A percentile compares a stretch with the other conserved stretches of the same genome.
phyloP scores from a whole-genome alignment of 139 green algal species.

The Prasinococcaceae sp. region DNA sequence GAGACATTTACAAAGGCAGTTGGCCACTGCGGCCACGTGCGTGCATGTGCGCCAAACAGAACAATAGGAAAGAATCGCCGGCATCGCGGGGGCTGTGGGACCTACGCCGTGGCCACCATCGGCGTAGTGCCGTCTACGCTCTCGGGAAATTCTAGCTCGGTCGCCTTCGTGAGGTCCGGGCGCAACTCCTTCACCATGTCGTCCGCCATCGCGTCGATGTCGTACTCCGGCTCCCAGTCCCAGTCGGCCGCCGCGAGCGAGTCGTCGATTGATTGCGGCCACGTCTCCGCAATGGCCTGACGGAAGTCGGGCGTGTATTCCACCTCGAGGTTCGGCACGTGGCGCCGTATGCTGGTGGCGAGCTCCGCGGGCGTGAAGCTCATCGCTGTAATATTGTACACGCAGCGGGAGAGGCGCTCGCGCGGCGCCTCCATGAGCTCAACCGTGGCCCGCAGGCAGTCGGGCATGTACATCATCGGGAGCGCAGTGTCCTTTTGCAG shows the following conservation, averaged over 20 bases:
- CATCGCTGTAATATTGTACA: conserved; percentile 49
- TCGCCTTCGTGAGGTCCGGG: no score
- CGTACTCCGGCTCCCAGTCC: conserved; percentile 6
- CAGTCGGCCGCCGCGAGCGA: conserved; percentile 17
- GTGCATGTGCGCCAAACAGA: no score
- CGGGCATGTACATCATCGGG: conserved; percentile 48
- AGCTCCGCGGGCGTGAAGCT: conserved; percentile 42
- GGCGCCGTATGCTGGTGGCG: conserved; percentile 23
- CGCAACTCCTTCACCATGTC: no score
- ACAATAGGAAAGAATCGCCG: no score
- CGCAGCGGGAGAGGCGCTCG: conserved; percentile 21
- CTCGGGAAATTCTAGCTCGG: no score
- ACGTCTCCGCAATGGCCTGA: conserved; percentile 37
- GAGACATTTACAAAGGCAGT: no score
- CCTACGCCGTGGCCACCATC: no score
- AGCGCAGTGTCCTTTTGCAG: conserved; percentile 33
- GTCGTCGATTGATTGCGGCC: conserved; percentile 48
- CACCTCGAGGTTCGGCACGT: conserved; percentile 20
- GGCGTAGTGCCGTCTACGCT: no score
- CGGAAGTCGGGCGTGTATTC: conserved; percentile 22
- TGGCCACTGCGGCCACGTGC: no score
- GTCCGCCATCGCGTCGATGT: conserved; percentile 9
- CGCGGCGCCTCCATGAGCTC: conserved; percentile 31
- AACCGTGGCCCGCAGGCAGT: conserved; percentile 42
- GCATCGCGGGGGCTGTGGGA: no score